Conservation (phyloP, 768 basidiomycete genomes). For the Panus rudis region DNA sequence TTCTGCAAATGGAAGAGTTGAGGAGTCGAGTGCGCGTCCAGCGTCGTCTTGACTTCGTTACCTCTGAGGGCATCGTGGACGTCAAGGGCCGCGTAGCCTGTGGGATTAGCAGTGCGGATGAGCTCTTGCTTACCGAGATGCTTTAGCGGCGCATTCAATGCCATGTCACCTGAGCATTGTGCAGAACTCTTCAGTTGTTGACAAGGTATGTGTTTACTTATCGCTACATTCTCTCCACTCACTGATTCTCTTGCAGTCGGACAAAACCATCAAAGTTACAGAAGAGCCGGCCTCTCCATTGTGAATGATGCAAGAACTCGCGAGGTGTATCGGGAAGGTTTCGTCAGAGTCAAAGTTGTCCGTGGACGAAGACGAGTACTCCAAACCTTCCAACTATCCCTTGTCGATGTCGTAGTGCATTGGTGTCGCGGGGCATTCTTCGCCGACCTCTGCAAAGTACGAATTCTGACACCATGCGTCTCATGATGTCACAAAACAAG, state of each 20-base stretch:
- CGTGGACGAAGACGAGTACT: constrained; percentile 90
- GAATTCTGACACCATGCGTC: constrained; percentile 13
- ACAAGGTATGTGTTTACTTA: constrained; percentile 60
- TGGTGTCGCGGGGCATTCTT: constrained; percentile 99
- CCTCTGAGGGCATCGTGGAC: constrained; percentile 85
- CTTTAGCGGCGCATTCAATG: constrained; percentile 95
- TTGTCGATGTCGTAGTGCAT: constrained; percentile 95
- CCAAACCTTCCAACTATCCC: constrained; percentile 92
- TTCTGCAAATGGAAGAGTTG: constrained; percentile 94
- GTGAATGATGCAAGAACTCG: constrained; percentile 95
- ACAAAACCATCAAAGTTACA: constrained; percentile 76
- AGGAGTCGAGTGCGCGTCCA: constrained; percentile 93
- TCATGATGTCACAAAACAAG: neutral
- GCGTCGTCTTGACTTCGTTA: constrained; percentile 86
- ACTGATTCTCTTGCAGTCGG: constrained; percentile 47
- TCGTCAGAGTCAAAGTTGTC: constrained; percentile 89
- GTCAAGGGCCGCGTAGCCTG: constrained; percentile 98
- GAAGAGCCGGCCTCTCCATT: constrained; percentile 92
- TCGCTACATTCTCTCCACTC: neutral
- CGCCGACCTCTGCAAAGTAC: constrained; percentile 90
- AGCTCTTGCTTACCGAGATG: constrained; percentile 90
- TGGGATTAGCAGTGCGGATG: constrained; percentile 96
- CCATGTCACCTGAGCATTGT: constrained; percentile 83
- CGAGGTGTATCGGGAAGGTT: constrained; percentile 93
- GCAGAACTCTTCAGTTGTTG: constrained; percentile 93